Evolutionary conservation across 352 stramenopile species (phyloP).

Genomic region (Globisporangium cylindrosporum): DNA sequence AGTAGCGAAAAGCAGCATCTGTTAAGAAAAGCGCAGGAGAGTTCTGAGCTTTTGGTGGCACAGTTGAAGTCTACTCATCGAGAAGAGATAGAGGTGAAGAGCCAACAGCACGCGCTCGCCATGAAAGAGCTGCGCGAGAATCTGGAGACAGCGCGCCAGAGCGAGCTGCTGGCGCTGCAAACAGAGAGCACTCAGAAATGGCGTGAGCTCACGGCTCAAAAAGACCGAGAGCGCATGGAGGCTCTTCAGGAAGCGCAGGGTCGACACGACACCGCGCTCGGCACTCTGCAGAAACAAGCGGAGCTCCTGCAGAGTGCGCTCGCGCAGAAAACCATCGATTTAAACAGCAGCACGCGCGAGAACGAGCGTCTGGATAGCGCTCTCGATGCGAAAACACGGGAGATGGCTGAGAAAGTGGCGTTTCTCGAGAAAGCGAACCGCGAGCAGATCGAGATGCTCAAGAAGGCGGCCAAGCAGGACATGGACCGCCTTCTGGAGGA

Average conservation of each 20-base stretch:
- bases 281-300: slow-evolving; percentile 22
- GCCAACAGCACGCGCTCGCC: slow-evolving; percentile 22
- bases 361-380: slow-evolving; percentile 25
- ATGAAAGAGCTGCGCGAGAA: slow-evolving; percentile 26
- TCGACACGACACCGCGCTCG: slow-evolving; percentile 26
- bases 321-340: slow-evolving; percentile 31
- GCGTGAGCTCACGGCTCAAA: slow-evolving; percentile 25
- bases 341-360: slow-evolving; percentile 26
- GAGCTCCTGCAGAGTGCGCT: slow-evolving; percentile 26
- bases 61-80: slow-evolving; percentile 14
- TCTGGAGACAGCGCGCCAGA: slow-evolving; percentile 24
- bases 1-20: slow-evolving; percentile 9
- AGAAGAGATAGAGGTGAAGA: slow-evolving; percentile 19
- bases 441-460: slow-evolving; percentile 53
- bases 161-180: slow-evolving; percentile 31
- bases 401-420: slow-evolving; percentile 31
- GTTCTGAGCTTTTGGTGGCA: not conserved
- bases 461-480: slow-evolving; percentile 53
- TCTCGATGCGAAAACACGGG: slow-evolving; percentile 31
- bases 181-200: slow-evolving; percentile 34
- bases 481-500: slow-evolving; percentile 70
- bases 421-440: slow-evolving; percentile 35
- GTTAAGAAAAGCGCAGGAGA: slow-evolving; percentile 2
- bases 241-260: slow-evolving; percentile 27
- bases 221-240: slow-evolving; percentile 37